Evolutionary conservation across 164 flowering plant genomes (phyloP).

Genomic region (Paratinospora sagittata): DNA sequence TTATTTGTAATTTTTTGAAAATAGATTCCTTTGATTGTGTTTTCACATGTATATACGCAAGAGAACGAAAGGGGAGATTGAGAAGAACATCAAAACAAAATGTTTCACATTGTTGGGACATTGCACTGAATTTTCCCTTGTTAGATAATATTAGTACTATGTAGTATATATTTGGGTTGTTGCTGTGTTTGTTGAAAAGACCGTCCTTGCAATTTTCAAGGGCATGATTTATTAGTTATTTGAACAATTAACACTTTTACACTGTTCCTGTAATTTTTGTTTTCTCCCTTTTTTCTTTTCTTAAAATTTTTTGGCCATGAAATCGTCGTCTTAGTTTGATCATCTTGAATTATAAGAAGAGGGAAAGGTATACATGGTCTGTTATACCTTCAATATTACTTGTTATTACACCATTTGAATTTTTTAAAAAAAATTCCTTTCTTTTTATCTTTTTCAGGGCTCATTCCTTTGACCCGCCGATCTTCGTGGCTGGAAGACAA

Average conservation of each 20-base stretch:
- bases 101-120: no score
- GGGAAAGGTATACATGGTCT: neutral
- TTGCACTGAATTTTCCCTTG: no score
- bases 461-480: conserved; percentile 24
- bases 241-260: neutral
- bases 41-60: no score
- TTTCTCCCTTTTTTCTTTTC: neutral
- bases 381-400: no score
- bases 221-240: neutral
- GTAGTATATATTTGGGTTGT: no score
- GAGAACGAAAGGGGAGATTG: no score
- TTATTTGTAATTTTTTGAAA: no score
- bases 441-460: conserved; percentile 13
- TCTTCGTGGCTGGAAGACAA: conserved; percentile 49
- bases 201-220: neutral
- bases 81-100: no score
- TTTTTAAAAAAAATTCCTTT: neutral
- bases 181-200: neutral
- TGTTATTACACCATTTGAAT: neutral
- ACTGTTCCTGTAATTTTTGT: no score
- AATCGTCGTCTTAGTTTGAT: neutral
- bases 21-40: no score
- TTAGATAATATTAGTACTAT: no score
- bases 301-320: neutral
- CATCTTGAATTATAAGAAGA: neutral